Conservation (phyloP, 2,329 filamentous ascomycete species). For the Juglanconis juglandina region DNA sequence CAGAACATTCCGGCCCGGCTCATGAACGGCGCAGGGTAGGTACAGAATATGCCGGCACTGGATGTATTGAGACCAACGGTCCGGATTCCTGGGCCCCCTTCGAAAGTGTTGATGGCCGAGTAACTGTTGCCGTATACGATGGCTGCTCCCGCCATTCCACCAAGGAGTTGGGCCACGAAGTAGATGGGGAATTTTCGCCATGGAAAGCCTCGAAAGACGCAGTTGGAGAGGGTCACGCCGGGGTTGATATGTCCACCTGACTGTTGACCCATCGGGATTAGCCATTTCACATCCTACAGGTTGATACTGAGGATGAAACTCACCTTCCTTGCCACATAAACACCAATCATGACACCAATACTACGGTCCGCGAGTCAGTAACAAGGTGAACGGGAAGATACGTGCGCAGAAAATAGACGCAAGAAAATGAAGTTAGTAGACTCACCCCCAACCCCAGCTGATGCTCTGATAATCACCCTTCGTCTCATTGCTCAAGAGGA, state of each 20-base stretch:
- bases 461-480: slow-evolving; percentile 50
- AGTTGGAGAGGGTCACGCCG: slow-evolving; percentile 68
- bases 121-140: slow-evolving; percentile 63
- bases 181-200: slow-evolving; percentile 71
- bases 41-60: slow-evolving; percentile 70
- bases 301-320: background rate
- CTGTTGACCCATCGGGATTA: background rate
- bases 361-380: slow-evolving; percentile 27
- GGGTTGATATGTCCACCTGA: slow-evolving; percentile 66
- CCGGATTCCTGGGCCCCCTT: slow-evolving; percentile 57
- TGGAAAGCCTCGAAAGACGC: slow-evolving; percentile 64
- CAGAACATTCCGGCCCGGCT: slow-evolving; percentile 66
- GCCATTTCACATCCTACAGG: background rate
- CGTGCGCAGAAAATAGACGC: background rate
- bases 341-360: slow-evolving; percentile 65
- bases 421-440: background rate
- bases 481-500: slow-evolving; percentile 50
- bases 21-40: slow-evolving; percentile 66
- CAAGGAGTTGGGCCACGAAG: slow-evolving; percentile 61
- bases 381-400: background rate
- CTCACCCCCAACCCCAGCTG: slow-evolving; percentile 49
- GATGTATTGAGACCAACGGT: slow-evolving; percentile 59
- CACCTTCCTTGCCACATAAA: slow-evolving; percentile 61
- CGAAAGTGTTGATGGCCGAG: slow-evolving; percentile 61
- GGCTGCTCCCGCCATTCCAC: slow-evolving; percentile 60